phyloP scores from a whole-genome alignment of 139 green algal species.

The Parachlorella kessleri region DNA sequence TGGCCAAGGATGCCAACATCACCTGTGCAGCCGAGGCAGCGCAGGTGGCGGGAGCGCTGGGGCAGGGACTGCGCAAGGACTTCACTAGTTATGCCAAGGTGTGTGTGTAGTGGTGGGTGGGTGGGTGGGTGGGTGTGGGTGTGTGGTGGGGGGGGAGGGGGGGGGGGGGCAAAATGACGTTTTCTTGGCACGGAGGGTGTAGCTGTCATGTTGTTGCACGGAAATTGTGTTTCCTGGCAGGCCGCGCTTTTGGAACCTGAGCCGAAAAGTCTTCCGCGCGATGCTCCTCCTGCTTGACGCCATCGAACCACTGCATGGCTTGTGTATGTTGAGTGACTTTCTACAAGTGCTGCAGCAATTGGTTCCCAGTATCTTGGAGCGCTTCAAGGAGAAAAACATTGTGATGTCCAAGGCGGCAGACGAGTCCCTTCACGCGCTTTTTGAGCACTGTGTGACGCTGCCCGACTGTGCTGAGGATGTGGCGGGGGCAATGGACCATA shows the following conservation, averaged over 20 bases:
- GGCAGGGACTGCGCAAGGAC: constrained; percentile 61
- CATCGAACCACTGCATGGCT: neutral
- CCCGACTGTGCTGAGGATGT: constrained; percentile 74
- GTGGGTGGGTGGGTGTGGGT: neutral
- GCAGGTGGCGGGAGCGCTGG: constrained; percentile 17
- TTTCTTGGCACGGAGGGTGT: neutral
- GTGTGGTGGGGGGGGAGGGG: too few species aligned
- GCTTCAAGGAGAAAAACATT: constrained; percentile 86
- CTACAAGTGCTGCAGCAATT: constrained; percentile 4
- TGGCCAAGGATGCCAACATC: constrained; percentile 88
- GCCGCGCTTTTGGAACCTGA: neutral
- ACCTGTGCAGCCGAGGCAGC: constrained; percentile 72
- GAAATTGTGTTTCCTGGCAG: neutral
- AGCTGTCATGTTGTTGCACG: too few species aligned
- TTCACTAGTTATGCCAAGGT: constrained; percentile 59
- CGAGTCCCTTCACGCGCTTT: constrained; percentile 58
- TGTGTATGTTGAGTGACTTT: too few species aligned
- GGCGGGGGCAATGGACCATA: constrained; percentile 64
- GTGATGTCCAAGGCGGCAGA: constrained; percentile 59
- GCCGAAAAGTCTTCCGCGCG: too few species aligned
- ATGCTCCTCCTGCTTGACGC: too few species aligned
- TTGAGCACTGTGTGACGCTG: constrained; percentile 70
- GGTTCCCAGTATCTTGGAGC: constrained; percentile 71
- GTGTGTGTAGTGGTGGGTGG: constrained; percentile 8
- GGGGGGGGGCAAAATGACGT: neutral